Conservation (phyloP, 495 filamentous ascomycete species). For the Aspergillus indologenus region DNA sequence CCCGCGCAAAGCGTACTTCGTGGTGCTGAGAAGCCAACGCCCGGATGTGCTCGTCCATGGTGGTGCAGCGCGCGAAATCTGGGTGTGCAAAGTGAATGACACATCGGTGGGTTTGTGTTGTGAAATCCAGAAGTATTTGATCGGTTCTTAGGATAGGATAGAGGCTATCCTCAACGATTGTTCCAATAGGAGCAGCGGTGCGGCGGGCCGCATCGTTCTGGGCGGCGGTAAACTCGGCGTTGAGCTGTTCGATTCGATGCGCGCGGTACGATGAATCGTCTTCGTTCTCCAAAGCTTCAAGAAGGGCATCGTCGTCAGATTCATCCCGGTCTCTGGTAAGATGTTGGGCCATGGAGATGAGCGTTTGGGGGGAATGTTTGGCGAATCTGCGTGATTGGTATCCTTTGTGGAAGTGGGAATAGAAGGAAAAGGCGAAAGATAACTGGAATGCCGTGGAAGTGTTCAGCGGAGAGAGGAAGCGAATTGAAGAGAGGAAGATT, state of each 20-base stretch:
- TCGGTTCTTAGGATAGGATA: slow-evolving; percentile 64
- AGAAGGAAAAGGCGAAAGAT: too few relatives aligned
- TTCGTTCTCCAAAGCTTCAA: slow-evolving; percentile 66
- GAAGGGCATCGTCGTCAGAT: slow-evolving; percentile 66
- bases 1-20: slow-evolving; percentile 64
- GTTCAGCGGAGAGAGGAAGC: too few relatives aligned
- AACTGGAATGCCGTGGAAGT: too few relatives aligned
- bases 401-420: neutral
- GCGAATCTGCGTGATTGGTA: neutral
- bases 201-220: slow-evolving; percentile 30
- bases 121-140: slow-evolving; percentile 65
- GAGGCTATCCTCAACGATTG: slow-evolving; percentile 31
- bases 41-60: slow-evolving; percentile 65
- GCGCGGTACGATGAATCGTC: slow-evolving; percentile 64
- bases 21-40: slow-evolving; percentile 62
- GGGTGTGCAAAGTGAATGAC: slow-evolving; percentile 75
- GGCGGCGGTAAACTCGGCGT: slow-evolving; percentile 55
- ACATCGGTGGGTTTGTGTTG: slow-evolving; percentile 59
- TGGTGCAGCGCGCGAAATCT: slow-evolving; percentile 68
- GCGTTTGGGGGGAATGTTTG: too few relatives aligned
- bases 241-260: slow-evolving; percentile 67
- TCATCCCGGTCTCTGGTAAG: slow-evolving; percentile 25
- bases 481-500: too few relatives aligned
- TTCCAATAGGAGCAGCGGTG: slow-evolving; percentile 27
- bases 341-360: slow-evolving; percentile 2